These are phyloP conservation scores for Blastomyces gilchristii DNA, from an alignment of 2,329 filamentous ascomycete genomes.

Conservation along the genomic window DNA sequence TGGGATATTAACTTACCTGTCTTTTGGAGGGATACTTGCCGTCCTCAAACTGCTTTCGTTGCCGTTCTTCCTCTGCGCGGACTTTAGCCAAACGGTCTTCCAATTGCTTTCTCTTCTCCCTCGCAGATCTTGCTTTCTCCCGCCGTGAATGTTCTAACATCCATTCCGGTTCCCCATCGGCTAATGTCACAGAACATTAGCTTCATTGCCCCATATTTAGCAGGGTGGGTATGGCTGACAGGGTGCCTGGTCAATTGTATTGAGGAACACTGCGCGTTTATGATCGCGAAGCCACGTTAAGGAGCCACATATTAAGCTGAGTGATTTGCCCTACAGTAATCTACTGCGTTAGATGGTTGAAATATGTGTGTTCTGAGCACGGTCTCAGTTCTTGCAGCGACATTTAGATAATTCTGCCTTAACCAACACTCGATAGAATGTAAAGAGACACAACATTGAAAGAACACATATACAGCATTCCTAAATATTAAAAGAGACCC, in stretches of 20 bases:
- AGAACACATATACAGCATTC: not conserved
- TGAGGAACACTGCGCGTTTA: conserved; percentile 53
- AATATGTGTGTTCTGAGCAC: not conserved
- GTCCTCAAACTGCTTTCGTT: conserved; percentile 42
- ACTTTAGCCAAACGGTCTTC: conserved; percentile 60
- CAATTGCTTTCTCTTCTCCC: conserved; percentile 58
- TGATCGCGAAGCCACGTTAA: conserved; percentile 84
- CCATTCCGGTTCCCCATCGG: conserved; percentile 70
- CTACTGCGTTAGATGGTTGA: not conserved
- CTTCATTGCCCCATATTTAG: not conserved
- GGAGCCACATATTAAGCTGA: conserved; percentile 81
- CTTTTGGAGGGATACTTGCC: conserved; percentile 41
- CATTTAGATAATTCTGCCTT: not conserved
- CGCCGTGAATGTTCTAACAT: conserved; percentile 65
- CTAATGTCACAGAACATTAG: conserved; percentile 18
- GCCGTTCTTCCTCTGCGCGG: conserved; percentile 51
- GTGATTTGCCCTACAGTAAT: conserved; percentile 61
- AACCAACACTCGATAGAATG: too few species aligned
- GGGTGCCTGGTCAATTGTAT: conserved; percentile 35
- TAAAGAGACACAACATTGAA: not conserved
- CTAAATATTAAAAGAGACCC: not conserved
- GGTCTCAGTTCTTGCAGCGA: not conserved
- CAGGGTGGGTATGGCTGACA: not conserved
- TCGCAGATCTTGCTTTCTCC: conserved; percentile 56
- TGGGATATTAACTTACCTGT: conserved; percentile 24